Conservation (phyloP, 805 yeast species). For the Teunomyces pallodes region DNA sequence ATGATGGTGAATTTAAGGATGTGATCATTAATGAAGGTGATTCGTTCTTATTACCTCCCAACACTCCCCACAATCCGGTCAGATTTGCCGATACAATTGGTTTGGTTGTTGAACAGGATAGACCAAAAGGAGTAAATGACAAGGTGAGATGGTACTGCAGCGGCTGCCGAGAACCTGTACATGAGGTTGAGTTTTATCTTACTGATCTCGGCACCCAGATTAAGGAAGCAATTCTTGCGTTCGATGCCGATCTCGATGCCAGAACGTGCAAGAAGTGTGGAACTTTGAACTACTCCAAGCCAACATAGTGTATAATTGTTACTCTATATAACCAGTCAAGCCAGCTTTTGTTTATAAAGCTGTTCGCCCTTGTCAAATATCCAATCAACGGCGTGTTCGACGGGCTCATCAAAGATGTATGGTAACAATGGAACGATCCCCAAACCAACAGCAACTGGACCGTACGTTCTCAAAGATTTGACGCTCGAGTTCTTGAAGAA, state of each 20-base stretch:
- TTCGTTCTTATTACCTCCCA: slow-evolving; percentile 81
- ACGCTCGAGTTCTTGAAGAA: slow-evolving; percentile 54
- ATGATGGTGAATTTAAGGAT: slow-evolving; percentile 67
- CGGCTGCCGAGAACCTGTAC: slow-evolving; percentile 60
- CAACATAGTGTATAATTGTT: slow-evolving; percentile 31
- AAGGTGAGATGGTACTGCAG: slow-evolving; percentile 86
- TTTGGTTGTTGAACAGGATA: slow-evolving; percentile 86
- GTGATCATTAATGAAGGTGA: slow-evolving; percentile 80
- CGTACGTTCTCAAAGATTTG: slow-evolving; percentile 53
- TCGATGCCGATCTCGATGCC: slow-evolving; percentile 58
- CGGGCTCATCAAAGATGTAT: slow-evolving; percentile 78
- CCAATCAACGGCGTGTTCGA: slow-evolving; percentile 64
- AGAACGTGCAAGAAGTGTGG: slow-evolving; percentile 80
- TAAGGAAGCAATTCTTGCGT: slow-evolving; percentile 71
- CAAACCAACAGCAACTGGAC: slow-evolving; percentile 78
- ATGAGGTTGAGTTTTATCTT: slow-evolving; percentile 72
- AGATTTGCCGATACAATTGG: slow-evolving; percentile 85
- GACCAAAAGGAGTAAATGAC: slow-evolving; percentile 72
- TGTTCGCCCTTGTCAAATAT: slow-evolving; percentile 54
- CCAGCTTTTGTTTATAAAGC: slow-evolving; percentile 13
- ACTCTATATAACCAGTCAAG: not conserved
- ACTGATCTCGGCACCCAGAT: slow-evolving; percentile 87
- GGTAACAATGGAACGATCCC: slow-evolving; percentile 77
- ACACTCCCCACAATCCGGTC: slow-evolving; percentile 87
- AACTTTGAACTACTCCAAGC: slow-evolving; percentile 65